phyloP scores from a whole-genome alignment of 2,329 filamentous ascomycete genomes.

The Myotisia sp. region DNA sequence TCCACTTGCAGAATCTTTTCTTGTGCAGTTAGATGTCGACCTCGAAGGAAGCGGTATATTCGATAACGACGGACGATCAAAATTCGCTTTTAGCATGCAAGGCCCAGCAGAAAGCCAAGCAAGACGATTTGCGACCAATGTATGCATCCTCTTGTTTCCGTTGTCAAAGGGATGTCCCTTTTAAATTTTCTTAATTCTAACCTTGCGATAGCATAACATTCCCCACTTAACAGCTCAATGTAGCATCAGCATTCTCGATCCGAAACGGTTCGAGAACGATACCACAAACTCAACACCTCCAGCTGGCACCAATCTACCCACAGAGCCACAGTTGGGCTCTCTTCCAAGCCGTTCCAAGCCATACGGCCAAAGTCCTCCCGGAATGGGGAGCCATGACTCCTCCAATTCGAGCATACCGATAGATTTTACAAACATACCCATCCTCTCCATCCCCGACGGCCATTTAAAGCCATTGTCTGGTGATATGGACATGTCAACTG shows the following conservation, averaged over 20 bases:
- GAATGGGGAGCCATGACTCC: too few species aligned
- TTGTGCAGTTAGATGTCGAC: slow-evolving; percentile 86
- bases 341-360: background rate
- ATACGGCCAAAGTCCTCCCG: background rate
- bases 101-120: slow-evolving; percentile 1
- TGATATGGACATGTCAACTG: slow-evolving; percentile 23
- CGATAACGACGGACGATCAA: slow-evolving; percentile 5
- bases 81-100: slow-evolving; percentile 3
- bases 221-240: too few species aligned
- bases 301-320: background rate
- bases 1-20: slow-evolving; percentile 82
- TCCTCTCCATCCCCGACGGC: slow-evolving; percentile 4
- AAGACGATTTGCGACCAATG: background rate
- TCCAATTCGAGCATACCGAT: background rate
- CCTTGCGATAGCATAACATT: too few species aligned
- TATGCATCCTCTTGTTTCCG: background rate
- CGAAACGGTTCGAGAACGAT: slow-evolving; percentile 4
- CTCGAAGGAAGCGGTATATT: slow-evolving; percentile 42
- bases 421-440: background rate
- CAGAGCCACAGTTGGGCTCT: background rate
- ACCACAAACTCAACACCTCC: background rate
- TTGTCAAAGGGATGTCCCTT: background rate
- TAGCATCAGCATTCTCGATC: too few species aligned
- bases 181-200: background rate
- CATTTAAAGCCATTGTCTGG: slow-evolving; percentile 12